phyloP scores from a whole-genome alignment of 1,284 basidiomycete genomes.

The Ustilago trichophora region DNA sequence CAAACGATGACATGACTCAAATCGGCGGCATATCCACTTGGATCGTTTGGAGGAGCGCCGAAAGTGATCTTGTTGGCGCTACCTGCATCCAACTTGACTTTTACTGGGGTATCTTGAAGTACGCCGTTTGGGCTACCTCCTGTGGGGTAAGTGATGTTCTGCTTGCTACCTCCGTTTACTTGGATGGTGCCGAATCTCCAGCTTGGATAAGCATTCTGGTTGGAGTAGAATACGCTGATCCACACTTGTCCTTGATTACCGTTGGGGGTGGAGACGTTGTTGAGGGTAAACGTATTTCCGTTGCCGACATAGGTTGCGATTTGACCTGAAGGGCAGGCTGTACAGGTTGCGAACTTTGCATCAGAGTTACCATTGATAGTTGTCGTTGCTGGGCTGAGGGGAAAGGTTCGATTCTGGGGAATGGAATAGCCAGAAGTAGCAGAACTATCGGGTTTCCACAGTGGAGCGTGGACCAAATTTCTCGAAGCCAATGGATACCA shows the following conservation, averaged over 20 bases:
- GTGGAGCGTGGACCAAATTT: conserved; percentile 4
- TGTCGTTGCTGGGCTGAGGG: conserved; percentile 1
- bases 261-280: conserved; percentile 14
- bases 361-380: conserved; percentile 4
- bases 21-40: conserved; percentile 16
- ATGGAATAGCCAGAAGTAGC: background rate
- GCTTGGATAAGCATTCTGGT: conserved; percentile 10
- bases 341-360: conserved; percentile 5
- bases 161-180: background rate
- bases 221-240: conserved; percentile 22
- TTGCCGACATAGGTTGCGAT: conserved; percentile 25
- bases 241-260: conserved; percentile 13
- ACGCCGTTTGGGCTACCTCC: conserved; percentile 15
- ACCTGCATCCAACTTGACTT: conserved; percentile 13
- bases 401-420: conserved; percentile 8
- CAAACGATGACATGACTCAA: conserved; percentile 28
- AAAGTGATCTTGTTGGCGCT: conserved; percentile 15
- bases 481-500: conserved; percentile 16
- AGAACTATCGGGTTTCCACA: conserved; percentile 14
- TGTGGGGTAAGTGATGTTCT: conserved; percentile 15
- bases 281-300: conserved; percentile 12
- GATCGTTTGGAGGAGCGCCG: background rate
- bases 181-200: conserved; percentile 17
- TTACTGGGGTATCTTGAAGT: conserved; percentile 23
- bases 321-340: conserved; percentile 10